phyloP scores from a whole-genome alignment of 1,284 basidiomycete genomes.

The Boletus calvinii region DNA sequence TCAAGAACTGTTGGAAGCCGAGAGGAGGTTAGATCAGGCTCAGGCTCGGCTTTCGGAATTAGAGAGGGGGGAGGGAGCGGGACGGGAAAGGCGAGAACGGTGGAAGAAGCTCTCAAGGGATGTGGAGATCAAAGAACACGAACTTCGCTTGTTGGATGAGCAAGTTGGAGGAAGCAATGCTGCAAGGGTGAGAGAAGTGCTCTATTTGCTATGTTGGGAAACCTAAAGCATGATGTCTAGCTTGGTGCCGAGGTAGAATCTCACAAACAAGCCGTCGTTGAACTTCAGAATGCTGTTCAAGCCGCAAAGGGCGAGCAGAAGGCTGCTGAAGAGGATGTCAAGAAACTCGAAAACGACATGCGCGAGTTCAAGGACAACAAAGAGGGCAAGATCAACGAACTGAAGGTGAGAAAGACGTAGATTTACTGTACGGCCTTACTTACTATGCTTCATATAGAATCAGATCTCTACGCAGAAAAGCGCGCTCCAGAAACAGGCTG shows the following conservation, averaged over 20 bases:
- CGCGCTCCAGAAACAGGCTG: slow-evolving; percentile 77
- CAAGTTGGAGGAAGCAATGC: slow-evolving; percentile 91
- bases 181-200: slow-evolving; percentile 55
- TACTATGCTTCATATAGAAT: slow-evolving; percentile 38
- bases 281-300: slow-evolving; percentile 67
- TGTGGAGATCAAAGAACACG: slow-evolving; percentile 88
- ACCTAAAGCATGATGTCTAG: slow-evolving; percentile 39
- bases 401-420: slow-evolving; percentile 64
- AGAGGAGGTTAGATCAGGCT: slow-evolving; percentile 54
- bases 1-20: slow-evolving; percentile 74
- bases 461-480: slow-evolving; percentile 82
- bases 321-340: slow-evolving; percentile 74
- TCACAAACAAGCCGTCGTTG: slow-evolving; percentile 64
- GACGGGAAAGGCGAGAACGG: slow-evolving; percentile 58
- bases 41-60: slow-evolving; percentile 52
- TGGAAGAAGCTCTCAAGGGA: slow-evolving; percentile 73
- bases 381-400: slow-evolving; percentile 92
- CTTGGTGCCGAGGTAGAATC: slow-evolving; percentile 80
- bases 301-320: slow-evolving; percentile 76
- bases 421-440: slow-evolving; percentile 4
- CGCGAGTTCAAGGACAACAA: slow-evolving; percentile 98
- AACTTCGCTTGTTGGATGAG: slow-evolving; percentile 79
- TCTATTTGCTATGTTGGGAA: background rate
- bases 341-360: slow-evolving; percentile 94
- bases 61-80: slow-evolving; percentile 57